A percentile compares a stretch with the other conserved stretches of the same genome.
phyloP scores from a whole-genome alignment of 192 early-diverging fungal species.

The Kickxella alabastrina region DNA sequence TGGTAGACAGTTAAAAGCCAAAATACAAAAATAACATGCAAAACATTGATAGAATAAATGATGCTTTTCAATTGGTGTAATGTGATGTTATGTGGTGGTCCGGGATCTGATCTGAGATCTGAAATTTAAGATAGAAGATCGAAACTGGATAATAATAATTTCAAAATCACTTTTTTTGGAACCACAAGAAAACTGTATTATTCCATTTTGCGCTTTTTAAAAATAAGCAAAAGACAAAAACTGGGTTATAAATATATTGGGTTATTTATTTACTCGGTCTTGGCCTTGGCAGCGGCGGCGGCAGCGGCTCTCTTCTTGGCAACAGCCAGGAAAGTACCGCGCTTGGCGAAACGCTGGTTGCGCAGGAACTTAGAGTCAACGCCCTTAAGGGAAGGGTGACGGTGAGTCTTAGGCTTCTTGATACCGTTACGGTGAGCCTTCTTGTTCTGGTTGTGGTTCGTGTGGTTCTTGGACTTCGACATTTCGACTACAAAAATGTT shows the following conservation, averaged over 20 bases:
- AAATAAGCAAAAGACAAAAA: not conserved
- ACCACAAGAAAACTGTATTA: too few relatives aligned
- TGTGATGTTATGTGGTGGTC: too few relatives aligned
- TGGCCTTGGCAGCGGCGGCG: slow-evolving; percentile 25
- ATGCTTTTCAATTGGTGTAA: too few relatives aligned
- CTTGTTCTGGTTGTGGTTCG: slow-evolving; percentile 99
- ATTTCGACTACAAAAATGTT: slow-evolving; percentile 51
- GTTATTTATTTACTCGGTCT: not conserved
- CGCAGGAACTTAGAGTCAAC: slow-evolving; percentile 92
- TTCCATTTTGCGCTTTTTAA: too few relatives aligned
- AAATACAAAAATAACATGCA: too few relatives aligned
- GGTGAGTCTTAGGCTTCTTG: slow-evolving; percentile 90
- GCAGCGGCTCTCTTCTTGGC: slow-evolving; percentile 38
- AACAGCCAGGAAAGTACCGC: slow-evolving; percentile 36
- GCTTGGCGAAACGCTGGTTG: slow-evolving; percentile 96
- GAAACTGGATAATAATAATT: too few relatives aligned
- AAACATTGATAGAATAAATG: too few relatives aligned
- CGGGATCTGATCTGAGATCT: too few relatives aligned
- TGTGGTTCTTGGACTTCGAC: slow-evolving; percentile 98
- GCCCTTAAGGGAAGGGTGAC: slow-evolving; percentile 89
- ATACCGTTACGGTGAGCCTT: slow-evolving; percentile 99
- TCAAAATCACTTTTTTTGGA: too few relatives aligned
- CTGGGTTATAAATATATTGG: not conserved
- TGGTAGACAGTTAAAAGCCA: too few relatives aligned
- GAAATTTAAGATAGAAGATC: too few relatives aligned